phyloP scores from a whole-genome alignment of 1,284 basidiomycete genomes.

The Takashimella koratensis region DNA sequence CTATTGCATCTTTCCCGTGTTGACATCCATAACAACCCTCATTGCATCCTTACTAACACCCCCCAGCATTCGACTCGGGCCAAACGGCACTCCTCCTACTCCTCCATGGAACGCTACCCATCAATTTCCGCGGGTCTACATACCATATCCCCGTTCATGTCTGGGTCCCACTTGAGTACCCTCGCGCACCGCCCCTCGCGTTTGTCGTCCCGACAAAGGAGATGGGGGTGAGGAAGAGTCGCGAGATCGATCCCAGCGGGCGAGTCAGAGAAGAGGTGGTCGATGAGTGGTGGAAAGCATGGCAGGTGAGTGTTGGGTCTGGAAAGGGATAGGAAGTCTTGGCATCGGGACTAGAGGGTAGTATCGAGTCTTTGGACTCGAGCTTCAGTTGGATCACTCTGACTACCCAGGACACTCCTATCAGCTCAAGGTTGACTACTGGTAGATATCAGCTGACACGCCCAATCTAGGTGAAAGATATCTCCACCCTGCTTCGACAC shows the following conservation, averaged over 20 bases:
- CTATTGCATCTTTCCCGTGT: background rate
- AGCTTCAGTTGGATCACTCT: no score
- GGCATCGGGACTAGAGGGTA: no score
- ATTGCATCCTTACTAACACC: conserved; percentile 4
- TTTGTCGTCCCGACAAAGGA: conserved; percentile 92
- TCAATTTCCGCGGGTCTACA: conserved; percentile 66
- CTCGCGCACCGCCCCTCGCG: conserved; percentile 73
- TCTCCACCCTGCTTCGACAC: conserved; percentile 35
- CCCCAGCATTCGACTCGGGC: conserved; percentile 84
- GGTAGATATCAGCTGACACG: no score
- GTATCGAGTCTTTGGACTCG: no score
- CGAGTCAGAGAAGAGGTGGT: conserved; percentile 51
- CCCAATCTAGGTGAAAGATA: conserved; percentile 29
- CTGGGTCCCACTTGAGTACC: conserved; percentile 83
- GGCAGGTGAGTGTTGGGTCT: conserved; percentile 70
- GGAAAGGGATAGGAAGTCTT: no score
- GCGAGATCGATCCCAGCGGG: conserved; percentile 78
- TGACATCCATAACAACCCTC: background rate
- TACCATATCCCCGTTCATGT: conserved; percentile 94
- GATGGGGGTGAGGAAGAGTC: conserved; percentile 80
- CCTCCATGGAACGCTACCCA: conserved; percentile 85
- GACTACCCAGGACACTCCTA: no score
- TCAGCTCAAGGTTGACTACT: no score
- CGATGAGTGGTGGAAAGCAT: conserved; percentile 72
- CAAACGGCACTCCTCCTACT: conserved; percentile 85